These are phyloP conservation scores for Bathelium albidoporum DNA, from an alignment of 495 filamentous ascomycete species.

Conservation along the genomic window DNA sequence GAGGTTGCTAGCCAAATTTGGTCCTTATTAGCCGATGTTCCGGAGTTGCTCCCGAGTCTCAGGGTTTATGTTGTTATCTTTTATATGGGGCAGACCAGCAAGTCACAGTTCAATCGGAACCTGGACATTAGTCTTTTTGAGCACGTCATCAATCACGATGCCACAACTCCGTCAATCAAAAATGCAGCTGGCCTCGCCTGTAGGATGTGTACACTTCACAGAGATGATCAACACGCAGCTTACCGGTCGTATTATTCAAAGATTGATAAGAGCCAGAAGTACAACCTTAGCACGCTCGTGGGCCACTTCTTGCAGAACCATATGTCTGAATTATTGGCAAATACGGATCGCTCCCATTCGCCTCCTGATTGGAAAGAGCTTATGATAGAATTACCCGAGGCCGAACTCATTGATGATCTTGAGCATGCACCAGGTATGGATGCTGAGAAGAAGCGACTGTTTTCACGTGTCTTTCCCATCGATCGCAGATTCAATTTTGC, in stretches of 20 bases:
- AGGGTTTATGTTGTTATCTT: slow-evolving; percentile 55
- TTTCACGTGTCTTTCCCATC: slow-evolving; percentile 48
- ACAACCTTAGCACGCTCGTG: slow-evolving; percentile 50
- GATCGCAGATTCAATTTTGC: slow-evolving; percentile 14
- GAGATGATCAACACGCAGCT: slow-evolving; percentile 8
- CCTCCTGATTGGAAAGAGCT: slow-evolving; percentile 53
- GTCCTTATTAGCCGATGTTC: slow-evolving; percentile 47
- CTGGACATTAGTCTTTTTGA: slow-evolving; percentile 52
- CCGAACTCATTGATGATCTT: slow-evolving; percentile 38
- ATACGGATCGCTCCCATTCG: slow-evolving; percentile 14
- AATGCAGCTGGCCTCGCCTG: slow-evolving; percentile 55
- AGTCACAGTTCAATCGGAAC: slow-evolving; percentile 42
- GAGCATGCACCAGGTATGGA: slow-evolving; percentile 44
- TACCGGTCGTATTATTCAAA: slow-evolving; percentile 20
- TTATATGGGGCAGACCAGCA: slow-evolving; percentile 46
- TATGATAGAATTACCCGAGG: slow-evolving; percentile 60
- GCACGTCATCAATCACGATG: slow-evolving; percentile 54
- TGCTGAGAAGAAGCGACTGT: slow-evolving; percentile 42
- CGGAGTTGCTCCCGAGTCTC: slow-evolving; percentile 51
- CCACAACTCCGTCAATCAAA: slow-evolving; percentile 56
- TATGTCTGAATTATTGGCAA: slow-evolving; percentile 23
- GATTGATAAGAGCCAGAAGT: slow-evolving; percentile 38
- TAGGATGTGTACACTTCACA: slow-evolving; percentile 42
- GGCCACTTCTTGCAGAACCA: slow-evolving; percentile 60
- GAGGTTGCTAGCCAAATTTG: slow-evolving; percentile 36